Conservation (phyloP, 2,329 filamentous ascomycete genomes). For the Ceratocystis papillata region DNA sequence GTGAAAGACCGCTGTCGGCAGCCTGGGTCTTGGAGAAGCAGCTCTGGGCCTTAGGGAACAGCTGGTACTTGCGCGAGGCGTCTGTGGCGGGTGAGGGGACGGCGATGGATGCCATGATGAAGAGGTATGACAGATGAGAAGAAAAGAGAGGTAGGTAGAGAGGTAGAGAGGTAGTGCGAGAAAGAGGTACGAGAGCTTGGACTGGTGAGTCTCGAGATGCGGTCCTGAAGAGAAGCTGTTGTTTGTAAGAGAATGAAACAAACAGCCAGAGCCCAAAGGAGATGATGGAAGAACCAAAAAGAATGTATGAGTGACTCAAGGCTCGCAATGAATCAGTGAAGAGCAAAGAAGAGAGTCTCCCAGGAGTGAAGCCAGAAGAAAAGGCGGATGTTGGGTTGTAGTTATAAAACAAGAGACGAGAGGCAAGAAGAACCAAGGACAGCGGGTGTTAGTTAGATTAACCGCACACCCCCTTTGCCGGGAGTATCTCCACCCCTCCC, state of each 20-base stretch:
- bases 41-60: conserved; percentile 43
- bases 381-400: conserved; percentile 2
- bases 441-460: background rate
- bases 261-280: background rate
- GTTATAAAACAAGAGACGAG: conserved; percentile 9
- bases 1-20: conserved; percentile 27
- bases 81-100: background rate
- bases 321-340: conserved; percentile 2
- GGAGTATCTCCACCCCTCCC: background rate
- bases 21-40: conserved; percentile 32
- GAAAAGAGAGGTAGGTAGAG: background rate
- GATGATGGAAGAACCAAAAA: conserved; percentile 12
- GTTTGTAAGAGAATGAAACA: conserved; percentile 13
- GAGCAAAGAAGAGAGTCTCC: conserved; percentile 1
- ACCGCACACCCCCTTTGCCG: background rate
- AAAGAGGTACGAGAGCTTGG: background rate
- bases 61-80: conserved; percentile 44
- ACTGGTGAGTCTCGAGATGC: background rate
- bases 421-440: background rate
- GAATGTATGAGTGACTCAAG: conserved; percentile 10
- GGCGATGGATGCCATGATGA: conserved; percentile 13
- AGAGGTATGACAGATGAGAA: background rate
- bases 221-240: background rate
- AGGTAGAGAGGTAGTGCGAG: background rate
- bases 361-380: background rate